Evolutionary conservation across 2,329 filamentous ascomycete species (phyloP).

Genomic region (Pestalotiopsis sp.): DNA sequence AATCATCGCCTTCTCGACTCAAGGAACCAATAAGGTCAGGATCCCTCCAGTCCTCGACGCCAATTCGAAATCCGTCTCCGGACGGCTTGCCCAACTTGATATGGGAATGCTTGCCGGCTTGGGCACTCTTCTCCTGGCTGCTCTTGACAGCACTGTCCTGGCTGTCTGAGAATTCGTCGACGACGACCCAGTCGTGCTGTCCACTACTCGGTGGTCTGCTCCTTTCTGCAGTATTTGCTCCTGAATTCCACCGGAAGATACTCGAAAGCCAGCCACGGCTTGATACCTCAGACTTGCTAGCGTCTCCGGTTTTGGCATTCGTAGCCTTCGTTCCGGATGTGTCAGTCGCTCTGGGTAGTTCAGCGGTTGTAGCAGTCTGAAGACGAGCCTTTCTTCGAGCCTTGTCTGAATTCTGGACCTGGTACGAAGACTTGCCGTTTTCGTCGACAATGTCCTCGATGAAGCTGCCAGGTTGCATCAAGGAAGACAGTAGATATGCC

Average conservation of each 20-base stretch:
- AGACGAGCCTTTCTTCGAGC: slow-evolving; percentile 36
- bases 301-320: slow-evolving; percentile 20
- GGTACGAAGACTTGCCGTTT: slow-evolving; percentile 58
- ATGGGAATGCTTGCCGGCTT: slow-evolving; percentile 28
- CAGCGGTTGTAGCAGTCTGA: slow-evolving; percentile 27
- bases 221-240: slow-evolving; percentile 37
- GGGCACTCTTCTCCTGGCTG: slow-evolving; percentile 40
- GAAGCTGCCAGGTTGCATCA: slow-evolving; percentile 73
- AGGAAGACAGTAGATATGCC: slow-evolving; percentile 85
- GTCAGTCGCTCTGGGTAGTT: slow-evolving; percentile 28
- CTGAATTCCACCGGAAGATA: slow-evolving; percentile 39
- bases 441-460: slow-evolving; percentile 63
- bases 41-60: slow-evolving; percentile 86
- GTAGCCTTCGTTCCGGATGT: slow-evolving; percentile 26
- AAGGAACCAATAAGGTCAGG: slow-evolving; percentile 64
- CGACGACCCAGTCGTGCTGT: slow-evolving; percentile 72
- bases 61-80: slow-evolving; percentile 74
- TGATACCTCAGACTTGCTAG: slow-evolving; percentile 20
- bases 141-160: slow-evolving; percentile 46
- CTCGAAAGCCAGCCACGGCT: slow-evolving; percentile 47
- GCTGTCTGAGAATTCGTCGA: slow-evolving; percentile 67
- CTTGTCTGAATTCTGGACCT: slow-evolving; percentile 52
- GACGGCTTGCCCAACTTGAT: slow-evolving; percentile 22
- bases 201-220: slow-evolving; percentile 73
- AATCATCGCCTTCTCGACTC: slow-evolving; percentile 25